A percentile compares a stretch with the other conserved stretches of the same genome.
Conservation (phyloP, 352 stramenopile species). For the Phytophthora rubi region DNA sequence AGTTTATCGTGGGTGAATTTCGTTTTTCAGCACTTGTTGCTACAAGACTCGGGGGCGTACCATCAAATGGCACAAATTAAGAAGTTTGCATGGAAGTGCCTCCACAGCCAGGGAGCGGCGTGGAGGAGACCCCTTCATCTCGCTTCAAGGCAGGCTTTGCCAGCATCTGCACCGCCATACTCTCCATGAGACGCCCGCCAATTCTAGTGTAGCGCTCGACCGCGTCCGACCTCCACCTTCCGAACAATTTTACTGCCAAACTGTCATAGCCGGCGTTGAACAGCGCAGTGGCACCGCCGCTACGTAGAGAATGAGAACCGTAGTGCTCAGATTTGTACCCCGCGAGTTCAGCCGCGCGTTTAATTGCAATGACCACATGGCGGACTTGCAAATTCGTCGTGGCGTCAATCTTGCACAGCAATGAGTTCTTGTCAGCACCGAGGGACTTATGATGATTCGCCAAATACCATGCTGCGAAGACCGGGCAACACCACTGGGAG, state of each 20-base stretch:
- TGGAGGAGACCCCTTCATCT: background rate
- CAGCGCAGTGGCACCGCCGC: background rate
- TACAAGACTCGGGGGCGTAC: background rate
- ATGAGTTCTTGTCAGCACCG: background rate
- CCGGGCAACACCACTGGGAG: no score
- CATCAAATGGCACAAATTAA: background rate
- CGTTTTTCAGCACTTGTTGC: no score
- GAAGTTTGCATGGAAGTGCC: background rate
- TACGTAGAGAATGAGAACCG: background rate
- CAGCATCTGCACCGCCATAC: background rate
- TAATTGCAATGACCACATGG: background rate
- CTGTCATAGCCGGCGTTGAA: background rate
- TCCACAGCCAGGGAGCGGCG: background rate
- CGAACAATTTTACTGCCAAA: background rate
- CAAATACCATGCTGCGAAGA: no score
- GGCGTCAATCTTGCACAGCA: background rate
- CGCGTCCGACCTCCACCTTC: background rate
- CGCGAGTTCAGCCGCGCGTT: background rate
- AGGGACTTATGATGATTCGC: background rate
- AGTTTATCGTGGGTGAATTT: no score
- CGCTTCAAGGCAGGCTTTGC: background rate
- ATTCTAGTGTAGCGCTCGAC: background rate
- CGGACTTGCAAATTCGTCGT: background rate
- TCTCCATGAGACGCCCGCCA: background rate
- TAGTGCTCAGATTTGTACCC: background rate